Evolutionary conservation across 352 stramenopile genomes (phyloP).

Genomic region (Blastocystis hominis): DNA sequence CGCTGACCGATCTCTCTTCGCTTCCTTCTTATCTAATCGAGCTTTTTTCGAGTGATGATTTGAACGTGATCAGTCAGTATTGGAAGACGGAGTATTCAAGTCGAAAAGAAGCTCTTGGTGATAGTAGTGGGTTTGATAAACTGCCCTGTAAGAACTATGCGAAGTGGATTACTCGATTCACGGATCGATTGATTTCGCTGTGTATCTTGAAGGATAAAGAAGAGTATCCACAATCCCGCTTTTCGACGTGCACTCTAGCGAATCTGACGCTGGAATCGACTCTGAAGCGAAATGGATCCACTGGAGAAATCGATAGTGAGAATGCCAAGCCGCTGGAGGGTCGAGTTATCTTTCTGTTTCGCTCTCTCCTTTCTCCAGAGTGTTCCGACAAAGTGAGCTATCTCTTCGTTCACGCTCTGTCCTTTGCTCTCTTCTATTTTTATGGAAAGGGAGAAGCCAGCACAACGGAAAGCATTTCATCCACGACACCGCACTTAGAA

Average conservation of each 20-base stretch:
- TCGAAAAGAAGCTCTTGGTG: neutral
- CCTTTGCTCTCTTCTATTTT: neutral
- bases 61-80: conserved; percentile 29
- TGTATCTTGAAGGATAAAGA: neutral
- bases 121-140: neutral
- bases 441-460: neutral
- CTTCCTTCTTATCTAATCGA: neutral
- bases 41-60: neutral
- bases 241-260: neutral
- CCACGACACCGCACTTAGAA: neutral
- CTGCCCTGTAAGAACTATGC: conserved; percentile 1
- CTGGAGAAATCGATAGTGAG: neutral
- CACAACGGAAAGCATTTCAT: neutral
- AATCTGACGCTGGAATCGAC: neutral
- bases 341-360: neutral
- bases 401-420: neutral
- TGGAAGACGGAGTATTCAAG: conserved; percentile 37
- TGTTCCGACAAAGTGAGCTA: conserved; percentile 17
- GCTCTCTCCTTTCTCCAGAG: neutral
- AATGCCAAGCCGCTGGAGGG: neutral
- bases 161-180: neutral
- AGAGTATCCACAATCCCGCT: neutral
- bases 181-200: neutral
- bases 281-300: neutral
- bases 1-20: neutral